phyloP scores from a whole-genome alignment of 352 stramenopile genomes.

The Hyaloperonospora arabidopsidis region DNA sequence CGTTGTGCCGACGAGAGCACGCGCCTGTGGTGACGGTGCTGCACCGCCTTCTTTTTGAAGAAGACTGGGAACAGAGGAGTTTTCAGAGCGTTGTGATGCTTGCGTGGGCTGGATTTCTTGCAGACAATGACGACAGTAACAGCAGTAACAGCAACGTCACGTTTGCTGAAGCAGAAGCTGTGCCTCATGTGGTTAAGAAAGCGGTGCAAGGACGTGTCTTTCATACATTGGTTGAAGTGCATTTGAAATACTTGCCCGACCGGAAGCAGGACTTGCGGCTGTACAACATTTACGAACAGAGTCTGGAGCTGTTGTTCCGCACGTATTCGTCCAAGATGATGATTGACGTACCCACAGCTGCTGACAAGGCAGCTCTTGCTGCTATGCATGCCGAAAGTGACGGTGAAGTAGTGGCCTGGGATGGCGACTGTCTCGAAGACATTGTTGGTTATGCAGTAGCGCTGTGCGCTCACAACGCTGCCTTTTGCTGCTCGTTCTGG shows the following conservation, averaged over 20 bases:
- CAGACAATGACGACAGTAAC: constrained; percentile 25
- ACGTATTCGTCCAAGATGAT: constrained; percentile 72
- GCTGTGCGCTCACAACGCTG: constrained; percentile 45
- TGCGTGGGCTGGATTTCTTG: constrained; percentile 62
- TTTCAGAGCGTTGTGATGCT: constrained; percentile 76
- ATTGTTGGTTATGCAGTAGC: constrained; percentile 67
- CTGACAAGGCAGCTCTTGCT: constrained; percentile 53
- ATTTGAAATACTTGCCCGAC: constrained; percentile 71
- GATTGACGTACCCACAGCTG: constrained; percentile 69
- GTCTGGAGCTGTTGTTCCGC: constrained; percentile 61
- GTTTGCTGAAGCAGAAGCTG: constrained; percentile 51
- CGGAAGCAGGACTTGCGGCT: constrained; percentile 61
- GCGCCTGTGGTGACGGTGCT: constrained; percentile 46
- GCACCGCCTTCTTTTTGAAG: constrained; percentile 53
- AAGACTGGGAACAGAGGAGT: constrained; percentile 57
- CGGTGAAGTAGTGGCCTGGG: constrained; percentile 49
- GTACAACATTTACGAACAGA: constrained; percentile 62
- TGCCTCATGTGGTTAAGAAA: constrained; percentile 54
- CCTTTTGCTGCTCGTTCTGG: constrained; percentile 66
- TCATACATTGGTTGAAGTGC: constrained; percentile 55
- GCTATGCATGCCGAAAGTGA: constrained; percentile 62
- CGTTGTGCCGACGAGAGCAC: constrained; percentile 39
- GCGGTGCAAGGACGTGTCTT: constrained; percentile 61
- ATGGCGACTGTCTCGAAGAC: constrained; percentile 69
- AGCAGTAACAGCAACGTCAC: constrained; percentile 31